A percentile compares a stretch with the other conserved stretches of the same genome.
Conservation (phyloP, 371 early-diverging fungal species). For the Mucor mucedo region DNA sequence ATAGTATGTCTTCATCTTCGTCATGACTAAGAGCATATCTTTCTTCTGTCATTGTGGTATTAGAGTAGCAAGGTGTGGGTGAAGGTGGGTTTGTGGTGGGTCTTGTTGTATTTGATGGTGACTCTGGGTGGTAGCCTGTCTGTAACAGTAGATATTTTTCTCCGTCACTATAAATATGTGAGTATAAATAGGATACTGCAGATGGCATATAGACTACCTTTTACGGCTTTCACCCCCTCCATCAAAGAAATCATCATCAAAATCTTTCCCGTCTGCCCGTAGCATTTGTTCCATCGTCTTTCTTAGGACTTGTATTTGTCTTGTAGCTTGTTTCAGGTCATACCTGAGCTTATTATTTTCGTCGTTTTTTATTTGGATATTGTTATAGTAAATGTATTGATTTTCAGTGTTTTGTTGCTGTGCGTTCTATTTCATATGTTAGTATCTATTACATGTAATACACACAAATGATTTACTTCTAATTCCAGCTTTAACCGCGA, state of each 20-base stretch:
- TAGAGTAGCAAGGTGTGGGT: slow-evolving; percentile 11
- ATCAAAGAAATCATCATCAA: slow-evolving; percentile 8
- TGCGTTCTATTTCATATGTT: neutral
- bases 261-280: slow-evolving; percentile 32
- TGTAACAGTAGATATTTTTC: slow-evolving; percentile 20
- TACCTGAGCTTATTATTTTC: slow-evolving; percentile 23
- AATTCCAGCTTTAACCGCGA: slow-evolving; percentile 7
- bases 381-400: slow-evolving; percentile 15
- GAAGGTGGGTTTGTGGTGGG: slow-evolving; percentile 27
- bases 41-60: neutral
- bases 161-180: neutral
- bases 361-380: slow-evolving; percentile 22
- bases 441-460: too few relatives aligned
- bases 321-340: slow-evolving; percentile 35
- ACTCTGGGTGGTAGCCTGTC: slow-evolving; percentile 22
- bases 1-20: slow-evolving; percentile 22
- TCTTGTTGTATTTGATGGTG: neutral
- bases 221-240: neutral
- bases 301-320: slow-evolving; percentile 37
- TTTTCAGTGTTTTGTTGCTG: slow-evolving; percentile 16
- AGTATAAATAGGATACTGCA: neutral
- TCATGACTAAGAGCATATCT: neutral
- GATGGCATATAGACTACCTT: neutral
- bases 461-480: neutral
- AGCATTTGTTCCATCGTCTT: slow-evolving; percentile 49